A percentile compares a stretch with the other conserved stretches of the same genome.
Conservation (phyloP, 345 rosid genomes). For the Syzygium oleosum region DNA sequence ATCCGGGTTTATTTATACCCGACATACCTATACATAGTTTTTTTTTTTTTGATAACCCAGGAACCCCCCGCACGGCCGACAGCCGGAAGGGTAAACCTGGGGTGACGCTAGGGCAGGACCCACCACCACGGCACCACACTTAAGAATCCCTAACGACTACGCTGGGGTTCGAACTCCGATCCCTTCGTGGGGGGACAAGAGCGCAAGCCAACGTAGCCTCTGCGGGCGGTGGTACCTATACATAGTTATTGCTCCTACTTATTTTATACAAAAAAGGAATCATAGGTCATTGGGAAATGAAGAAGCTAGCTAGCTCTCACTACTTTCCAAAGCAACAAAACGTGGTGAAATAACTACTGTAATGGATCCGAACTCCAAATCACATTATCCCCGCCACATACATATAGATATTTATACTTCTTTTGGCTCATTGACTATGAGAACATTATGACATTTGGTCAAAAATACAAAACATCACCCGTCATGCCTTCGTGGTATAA, state of each 20-base stretch:
- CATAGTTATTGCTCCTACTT: background rate
- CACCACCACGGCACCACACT: too few relatives aligned
- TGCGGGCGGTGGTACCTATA: too few relatives aligned
- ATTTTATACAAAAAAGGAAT: background rate
- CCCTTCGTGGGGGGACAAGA: too few relatives aligned
- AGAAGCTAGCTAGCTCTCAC: background rate
- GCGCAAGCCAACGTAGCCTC: too few relatives aligned
- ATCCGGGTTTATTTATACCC: too few relatives aligned
- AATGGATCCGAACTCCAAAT: background rate
- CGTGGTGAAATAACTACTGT: background rate
- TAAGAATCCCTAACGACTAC: too few relatives aligned
- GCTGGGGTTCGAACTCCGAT: too few relatives aligned
- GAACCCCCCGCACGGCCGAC: too few relatives aligned
- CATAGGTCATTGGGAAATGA: background rate
- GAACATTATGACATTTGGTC: background rate
- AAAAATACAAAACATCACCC: background rate
- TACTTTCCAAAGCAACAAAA: background rate
- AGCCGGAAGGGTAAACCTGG: too few relatives aligned
- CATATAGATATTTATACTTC: background rate
- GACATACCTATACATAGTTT: background rate
- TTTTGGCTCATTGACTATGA: background rate
- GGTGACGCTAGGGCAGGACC: too few relatives aligned
- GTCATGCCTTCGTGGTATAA: background rate
- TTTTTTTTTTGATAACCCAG: too few relatives aligned
- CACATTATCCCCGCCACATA: background rate